These are phyloP conservation scores for Panicum hallii DNA, from an alignment of 202 grass and related monocot genomes.

Conservation along the genomic window DNA sequence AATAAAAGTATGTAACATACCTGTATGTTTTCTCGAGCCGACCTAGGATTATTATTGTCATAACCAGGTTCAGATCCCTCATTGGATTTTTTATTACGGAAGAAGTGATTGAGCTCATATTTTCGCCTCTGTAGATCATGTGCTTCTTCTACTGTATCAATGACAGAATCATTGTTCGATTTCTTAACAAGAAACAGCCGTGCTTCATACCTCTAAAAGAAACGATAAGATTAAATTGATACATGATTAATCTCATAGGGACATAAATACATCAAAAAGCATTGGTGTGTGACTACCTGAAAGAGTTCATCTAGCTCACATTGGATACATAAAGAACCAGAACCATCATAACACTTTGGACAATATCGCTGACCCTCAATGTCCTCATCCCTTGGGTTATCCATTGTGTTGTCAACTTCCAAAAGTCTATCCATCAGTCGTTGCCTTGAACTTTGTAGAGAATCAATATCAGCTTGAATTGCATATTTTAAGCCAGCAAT, in stretches of 20 bases:
- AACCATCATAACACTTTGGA: slow-evolving; percentile 86
- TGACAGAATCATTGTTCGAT: slow-evolving; percentile 74
- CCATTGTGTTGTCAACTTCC: slow-evolving; percentile 87
- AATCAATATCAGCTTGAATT: slow-evolving; percentile 84
- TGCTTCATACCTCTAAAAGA: slow-evolving; percentile 82
- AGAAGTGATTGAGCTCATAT: slow-evolving; percentile 90
- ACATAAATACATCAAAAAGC: slow-evolving; percentile 27
- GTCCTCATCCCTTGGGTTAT: slow-evolving; percentile 84
- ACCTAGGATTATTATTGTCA: slow-evolving; percentile 68
- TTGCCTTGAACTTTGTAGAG: slow-evolving; percentile 73
- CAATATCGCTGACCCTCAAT: slow-evolving; percentile 86
- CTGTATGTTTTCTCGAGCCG: slow-evolving; percentile 79
- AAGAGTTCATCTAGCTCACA: slow-evolving; percentile 90
- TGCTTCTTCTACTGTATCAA: slow-evolving; percentile 86
- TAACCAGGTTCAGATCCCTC: slow-evolving; percentile 55
- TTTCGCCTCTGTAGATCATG: slow-evolving; percentile 72
- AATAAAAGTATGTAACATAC: slow-evolving; percentile 48
- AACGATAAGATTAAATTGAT: slow-evolving; percentile 47
- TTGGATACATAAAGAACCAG: slow-evolving; percentile 89
- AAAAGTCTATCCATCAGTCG: slow-evolving; percentile 72
- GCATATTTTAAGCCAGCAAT: slow-evolving; percentile 76
- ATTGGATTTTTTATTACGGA: slow-evolving; percentile 66
- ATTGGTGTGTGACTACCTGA: slow-evolving; percentile 59
- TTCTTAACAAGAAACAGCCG: slow-evolving; percentile 86
- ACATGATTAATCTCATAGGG: slow-evolving; percentile 32